phyloP scores from a whole-genome alignment of 345 rosid genomes.

The Combretum micranthum region DNA sequence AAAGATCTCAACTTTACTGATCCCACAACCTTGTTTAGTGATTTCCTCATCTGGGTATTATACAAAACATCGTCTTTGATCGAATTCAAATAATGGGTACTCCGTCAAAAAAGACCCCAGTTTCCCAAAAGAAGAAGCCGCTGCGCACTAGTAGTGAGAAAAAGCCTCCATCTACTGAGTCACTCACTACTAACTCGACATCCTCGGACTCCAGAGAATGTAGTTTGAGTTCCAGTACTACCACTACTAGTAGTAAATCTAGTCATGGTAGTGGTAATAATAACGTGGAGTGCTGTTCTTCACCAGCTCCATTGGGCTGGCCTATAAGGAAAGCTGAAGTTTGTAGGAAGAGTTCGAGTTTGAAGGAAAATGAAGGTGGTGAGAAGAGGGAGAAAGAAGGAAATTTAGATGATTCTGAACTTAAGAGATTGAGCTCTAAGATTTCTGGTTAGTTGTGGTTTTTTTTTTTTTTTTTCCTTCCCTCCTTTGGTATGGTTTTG shows the following conservation, averaged over 20 bases:
- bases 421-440: slow-evolving; percentile 26
- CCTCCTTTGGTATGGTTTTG: slow-evolving; percentile 3
- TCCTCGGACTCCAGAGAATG: slow-evolving; percentile 42
- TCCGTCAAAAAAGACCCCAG: too few species aligned
- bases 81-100: too few species aligned
- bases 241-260: slow-evolving; percentile 9
- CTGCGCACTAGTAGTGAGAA: too few species aligned
- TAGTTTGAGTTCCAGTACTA: slow-evolving; percentile 35
- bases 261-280: too few species aligned
- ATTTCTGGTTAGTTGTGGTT: slow-evolving; percentile 42
- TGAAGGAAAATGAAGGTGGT: slow-evolving; percentile 21
- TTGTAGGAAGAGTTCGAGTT: slow-evolving; percentile 32
- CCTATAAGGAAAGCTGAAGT: slow-evolving; percentile 73
- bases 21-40: too few species aligned
- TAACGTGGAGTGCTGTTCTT: slow-evolving; percentile 17
- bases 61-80: too few species aligned
- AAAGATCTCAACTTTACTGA: too few species aligned
- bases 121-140: too few species aligned
- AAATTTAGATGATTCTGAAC: slow-evolving; percentile 27
- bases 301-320: slow-evolving; percentile 78
- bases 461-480: neutral
- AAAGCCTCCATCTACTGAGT: slow-evolving; percentile 19
- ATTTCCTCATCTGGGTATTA: too few species aligned
- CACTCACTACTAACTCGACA: slow-evolving; percentile 11
- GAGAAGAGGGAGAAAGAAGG: slow-evolving; percentile 29